Evolutionary conservation across 768 basidiomycete genomes (phyloP), one percentile per base, ranked within the genome.

Genomic region (Cystobasidium tubakii): DNA sequence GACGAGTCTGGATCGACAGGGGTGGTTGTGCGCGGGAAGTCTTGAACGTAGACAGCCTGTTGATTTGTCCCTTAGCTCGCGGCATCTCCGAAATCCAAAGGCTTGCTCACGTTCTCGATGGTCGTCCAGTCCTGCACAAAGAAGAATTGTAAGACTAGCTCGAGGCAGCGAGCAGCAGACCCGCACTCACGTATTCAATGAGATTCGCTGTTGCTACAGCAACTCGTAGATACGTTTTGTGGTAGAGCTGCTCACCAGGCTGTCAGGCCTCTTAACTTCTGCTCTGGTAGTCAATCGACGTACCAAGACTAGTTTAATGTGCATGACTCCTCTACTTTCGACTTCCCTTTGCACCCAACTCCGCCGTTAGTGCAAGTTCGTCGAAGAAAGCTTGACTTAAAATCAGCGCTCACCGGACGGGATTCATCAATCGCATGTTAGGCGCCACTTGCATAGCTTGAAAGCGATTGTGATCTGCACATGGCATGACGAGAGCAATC

Each of bases 1-100:
- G 53, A 23, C 4, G 63, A 7, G 7, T 39, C 43, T 34, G 69
- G 54, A 60, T 46, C 54, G 9, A 54, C 12, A 19, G 23, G 4
- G 25, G 33, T 34, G 1, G 2, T 33, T 19, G 31, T 23, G 17
- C 27, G 53, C 7, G 69, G 69, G 34, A 71, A 71, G 39, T 71
- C 69, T 23, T 71, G 69, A n/a, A 71, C 69, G 54, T 71, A 71
- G 55, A 71, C 69, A 55, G 69, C 69, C 63, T 65, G 63, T 19
- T 12, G 6, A 7, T 39, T 9, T 12, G 2, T 15, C 15, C 9
- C 27, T 62, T n/a, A n/a, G n/a, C n/a, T n/a, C n/a, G n/a, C n/a
- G n/a, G n/a, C n/a, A n/a, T n/a, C n/a, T n/a, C n/a, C n/a, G n/a
- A n/a, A n/a, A n/a, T n/a, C n/a, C n/a, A n/a, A n/a, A n/a, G n/a